Evolutionary conservation across 2,329 filamentous ascomycete species (phyloP).

Genomic region (Clarireedia monteithiana): DNA sequence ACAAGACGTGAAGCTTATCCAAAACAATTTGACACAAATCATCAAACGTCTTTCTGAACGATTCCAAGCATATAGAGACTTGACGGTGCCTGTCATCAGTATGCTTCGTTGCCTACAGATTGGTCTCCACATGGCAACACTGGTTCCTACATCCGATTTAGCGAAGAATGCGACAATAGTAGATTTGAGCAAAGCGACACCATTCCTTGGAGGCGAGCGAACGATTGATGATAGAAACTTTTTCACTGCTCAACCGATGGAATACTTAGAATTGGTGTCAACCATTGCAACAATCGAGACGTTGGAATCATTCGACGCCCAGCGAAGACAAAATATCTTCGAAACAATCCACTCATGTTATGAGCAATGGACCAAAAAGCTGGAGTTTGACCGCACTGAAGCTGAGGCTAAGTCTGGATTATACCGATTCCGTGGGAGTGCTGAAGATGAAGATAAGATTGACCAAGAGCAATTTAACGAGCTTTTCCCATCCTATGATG

Average conservation of each 20-base stretch:
- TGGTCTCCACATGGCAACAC: slow-evolving; percentile 56
- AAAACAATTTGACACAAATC: slow-evolving; percentile 58
- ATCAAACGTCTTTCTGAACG: slow-evolving; percentile 59
- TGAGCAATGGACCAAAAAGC: slow-evolving; percentile 68
- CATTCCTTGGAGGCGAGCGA: slow-evolving; percentile 45
- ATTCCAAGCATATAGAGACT: slow-evolving; percentile 77
- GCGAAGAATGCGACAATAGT: slow-evolving; percentile 9
- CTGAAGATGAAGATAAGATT: slow-evolving; percentile 67
- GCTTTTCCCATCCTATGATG: slow-evolving; percentile 73
- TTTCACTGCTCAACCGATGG: slow-evolving; percentile 29
- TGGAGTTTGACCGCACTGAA: slow-evolving; percentile 68
- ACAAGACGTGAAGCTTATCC: slow-evolving; percentile 35
- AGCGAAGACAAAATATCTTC: slow-evolving; percentile 46
- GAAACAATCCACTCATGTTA: slow-evolving; percentile 67
- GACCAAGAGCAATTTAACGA: slow-evolving; percentile 68
- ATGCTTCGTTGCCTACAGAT: slow-evolving; percentile 74
- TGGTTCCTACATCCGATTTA: slow-evolving; percentile 9
- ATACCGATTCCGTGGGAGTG: slow-evolving; percentile 75
- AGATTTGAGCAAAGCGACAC: slow-evolving; percentile 39
- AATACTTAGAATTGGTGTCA: slow-evolving; percentile 44
- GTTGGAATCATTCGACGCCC: slow-evolving; percentile 33
- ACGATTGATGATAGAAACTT: slow-evolving; percentile 10
- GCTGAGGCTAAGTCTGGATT: slow-evolving; percentile 67
- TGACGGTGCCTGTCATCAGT: slow-evolving; percentile 69
- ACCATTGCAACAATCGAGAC: slow-evolving; percentile 42